Conservation (phyloP, 2,329 filamentous ascomycete genomes). For the Neocucurbitaria cava region DNA sequence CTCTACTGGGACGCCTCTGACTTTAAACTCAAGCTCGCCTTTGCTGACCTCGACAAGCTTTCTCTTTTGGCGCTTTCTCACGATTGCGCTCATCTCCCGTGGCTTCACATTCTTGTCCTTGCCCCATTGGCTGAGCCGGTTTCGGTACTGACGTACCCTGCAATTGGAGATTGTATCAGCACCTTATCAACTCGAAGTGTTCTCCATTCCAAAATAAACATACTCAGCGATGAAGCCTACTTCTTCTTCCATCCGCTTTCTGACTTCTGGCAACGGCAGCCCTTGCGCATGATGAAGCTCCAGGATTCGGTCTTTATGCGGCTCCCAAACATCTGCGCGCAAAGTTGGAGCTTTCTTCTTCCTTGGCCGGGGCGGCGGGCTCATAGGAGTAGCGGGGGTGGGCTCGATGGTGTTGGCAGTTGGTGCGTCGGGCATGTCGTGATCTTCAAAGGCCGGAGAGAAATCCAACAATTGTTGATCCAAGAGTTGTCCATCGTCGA, state of each 20-base stretch:
- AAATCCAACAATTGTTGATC: no score
- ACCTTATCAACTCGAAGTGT: no score
- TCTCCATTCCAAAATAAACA: no score
- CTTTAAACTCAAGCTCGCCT: conserved; percentile 13
- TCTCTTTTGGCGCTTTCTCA: conserved; percentile 25
- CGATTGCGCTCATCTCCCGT: conserved; percentile 30
- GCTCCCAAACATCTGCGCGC: conserved; percentile 25
- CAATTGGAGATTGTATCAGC: no score
- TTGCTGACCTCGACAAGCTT: conserved; percentile 23
- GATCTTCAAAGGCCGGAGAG: no score
- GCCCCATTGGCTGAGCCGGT: no score
- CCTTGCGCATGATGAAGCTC: conserved; percentile 17
- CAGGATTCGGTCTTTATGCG: conserved; percentile 18
- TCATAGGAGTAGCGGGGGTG: conserved; percentile 10
- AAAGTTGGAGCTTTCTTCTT: conserved; percentile 30
- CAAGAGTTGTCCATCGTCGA: no score
- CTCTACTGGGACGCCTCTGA: conserved; percentile 19
- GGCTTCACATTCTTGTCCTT: neutral
- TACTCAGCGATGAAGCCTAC: conserved; percentile 23
- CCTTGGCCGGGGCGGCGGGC: conserved; percentile 19
- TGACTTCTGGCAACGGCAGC: conserved; percentile 13
- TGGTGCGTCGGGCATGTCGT: no score
- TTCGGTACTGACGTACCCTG: no score
- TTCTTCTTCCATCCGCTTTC: conserved; percentile 13
- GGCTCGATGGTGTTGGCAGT: no score